These are phyloP conservation scores for Podospora bellae-mahoneyi DNA, from an alignment of 495 filamentous ascomycete species.

Conservation along the genomic window DNA sequence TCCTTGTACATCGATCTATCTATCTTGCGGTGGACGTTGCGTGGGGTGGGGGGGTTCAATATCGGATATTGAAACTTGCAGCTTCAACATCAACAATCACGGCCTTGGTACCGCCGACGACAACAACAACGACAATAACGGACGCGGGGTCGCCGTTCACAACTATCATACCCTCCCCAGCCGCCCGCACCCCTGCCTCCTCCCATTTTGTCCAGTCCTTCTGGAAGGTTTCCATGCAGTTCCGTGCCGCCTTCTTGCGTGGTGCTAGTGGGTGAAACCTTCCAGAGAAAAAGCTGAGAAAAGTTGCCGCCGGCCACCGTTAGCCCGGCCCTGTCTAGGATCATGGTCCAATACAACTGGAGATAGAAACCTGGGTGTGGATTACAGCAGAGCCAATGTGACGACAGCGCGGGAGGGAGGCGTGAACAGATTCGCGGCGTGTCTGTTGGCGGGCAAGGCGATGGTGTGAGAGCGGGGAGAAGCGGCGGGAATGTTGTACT, in stretches of 20 bases:
- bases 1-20: not conserved
- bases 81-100: not conserved
- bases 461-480: not conserved
- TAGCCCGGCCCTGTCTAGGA: constrained; percentile 13
- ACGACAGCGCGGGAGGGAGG: constrained; percentile 12
- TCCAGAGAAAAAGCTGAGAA: not conserved
- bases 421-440: not conserved
- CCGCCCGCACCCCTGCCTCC: constrained; percentile 18
- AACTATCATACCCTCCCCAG: not conserved
- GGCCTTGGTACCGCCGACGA: not conserved
- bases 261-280: constrained; percentile 14
- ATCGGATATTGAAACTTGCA: not conserved
- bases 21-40: not conserved
- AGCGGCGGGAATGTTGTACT: not conserved
- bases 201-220: constrained; percentile 11
- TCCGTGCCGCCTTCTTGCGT: constrained; percentile 11
- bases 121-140: not conserved
- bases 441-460: not conserved
- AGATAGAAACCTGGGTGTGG: not conserved
- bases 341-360: not conserved
- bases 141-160: constrained; percentile 15
- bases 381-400: not conserved
- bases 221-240: constrained; percentile 22
- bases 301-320: constrained; percentile 9
- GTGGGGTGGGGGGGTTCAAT: not conserved